phyloP scores from a whole-genome alignment of 495 filamentous ascomycete species.

The Podospora appendiculata region DNA sequence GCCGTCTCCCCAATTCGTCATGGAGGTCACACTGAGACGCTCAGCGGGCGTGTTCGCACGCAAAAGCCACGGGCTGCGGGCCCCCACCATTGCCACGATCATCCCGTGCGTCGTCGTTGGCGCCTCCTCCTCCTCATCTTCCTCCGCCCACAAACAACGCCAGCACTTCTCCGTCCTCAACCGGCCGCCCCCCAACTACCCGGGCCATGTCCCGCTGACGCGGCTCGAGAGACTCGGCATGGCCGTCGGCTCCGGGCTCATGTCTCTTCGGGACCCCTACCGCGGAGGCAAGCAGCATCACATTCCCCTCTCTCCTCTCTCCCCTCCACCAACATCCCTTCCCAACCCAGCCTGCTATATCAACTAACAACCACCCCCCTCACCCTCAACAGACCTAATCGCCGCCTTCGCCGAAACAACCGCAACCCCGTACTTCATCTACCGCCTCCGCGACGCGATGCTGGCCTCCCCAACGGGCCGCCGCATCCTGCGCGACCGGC shows the following conservation, averaged over 20 bases:
- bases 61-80: background rate
- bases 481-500: constrained; percentile 82
- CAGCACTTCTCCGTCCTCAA: constrained; percentile 64
- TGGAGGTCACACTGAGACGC: constrained; percentile 21
- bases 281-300: constrained; percentile 57
- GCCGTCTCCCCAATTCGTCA: constrained; percentile 6
- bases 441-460: constrained; percentile 87
- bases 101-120: background rate
- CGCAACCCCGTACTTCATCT: constrained; percentile 90
- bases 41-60: constrained; percentile 12
- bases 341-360: background rate
- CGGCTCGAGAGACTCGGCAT: constrained; percentile 65
- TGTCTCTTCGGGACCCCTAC: constrained; percentile 70
- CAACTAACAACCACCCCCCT: constrained; percentile 2
- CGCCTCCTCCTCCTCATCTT: background rate
- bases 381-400: constrained; percentile 65
- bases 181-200: constrained; percentile 78
- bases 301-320: background rate
- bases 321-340: background rate
- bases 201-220: constrained; percentile 86
- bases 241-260: constrained; percentile 74
- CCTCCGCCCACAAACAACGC: background rate
- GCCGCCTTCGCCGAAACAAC: constrained; percentile 90
- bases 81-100: background rate
- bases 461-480: constrained; percentile 76